Evolutionary conservation across 306 rosid species (phyloP).

Genomic region (Carpinus viminea): DNA sequence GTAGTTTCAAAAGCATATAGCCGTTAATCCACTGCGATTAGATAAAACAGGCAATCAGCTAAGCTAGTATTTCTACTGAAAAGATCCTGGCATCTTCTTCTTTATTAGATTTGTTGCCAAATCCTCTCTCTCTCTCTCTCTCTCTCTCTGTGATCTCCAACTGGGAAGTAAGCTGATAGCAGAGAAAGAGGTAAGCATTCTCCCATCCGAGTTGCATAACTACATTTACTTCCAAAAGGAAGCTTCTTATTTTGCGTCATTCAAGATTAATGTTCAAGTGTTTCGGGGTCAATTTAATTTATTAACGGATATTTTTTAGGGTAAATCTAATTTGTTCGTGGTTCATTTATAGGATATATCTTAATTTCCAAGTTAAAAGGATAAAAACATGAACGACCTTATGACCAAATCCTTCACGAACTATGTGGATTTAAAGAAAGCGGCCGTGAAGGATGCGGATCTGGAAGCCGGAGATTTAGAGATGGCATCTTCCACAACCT

Average conservation of each 20-base stretch:
- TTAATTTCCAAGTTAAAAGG: neutral
- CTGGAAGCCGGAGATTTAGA: conserved; percentile 70
- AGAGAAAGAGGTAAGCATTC: neutral
- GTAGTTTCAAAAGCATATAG: neutral
- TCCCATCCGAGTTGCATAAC: no score
- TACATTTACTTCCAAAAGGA: neutral
- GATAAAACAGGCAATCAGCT: neutral
- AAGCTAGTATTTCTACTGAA: neutral
- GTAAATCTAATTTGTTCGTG: neutral
- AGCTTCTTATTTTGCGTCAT: neutral
- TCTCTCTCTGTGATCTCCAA: neutral
- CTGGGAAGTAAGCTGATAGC: neutral
- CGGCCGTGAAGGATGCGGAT: conserved; percentile 74
- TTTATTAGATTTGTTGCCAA: neutral
- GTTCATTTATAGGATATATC: neutral
- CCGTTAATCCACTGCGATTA: neutral
- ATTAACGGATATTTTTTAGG: neutral
- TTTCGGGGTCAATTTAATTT: neutral
- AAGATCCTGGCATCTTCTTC: neutral
- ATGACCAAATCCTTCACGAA: conserved; percentile 88
- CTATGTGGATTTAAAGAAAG: conserved; percentile 81
- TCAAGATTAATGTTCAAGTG: neutral
- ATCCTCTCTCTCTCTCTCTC: neutral
- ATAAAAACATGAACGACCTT: conserved; percentile 65
- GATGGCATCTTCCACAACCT: conserved; percentile 38